Conservation (phyloP, 352 stramenopile species). For the Pythium aristosporum region DNA sequence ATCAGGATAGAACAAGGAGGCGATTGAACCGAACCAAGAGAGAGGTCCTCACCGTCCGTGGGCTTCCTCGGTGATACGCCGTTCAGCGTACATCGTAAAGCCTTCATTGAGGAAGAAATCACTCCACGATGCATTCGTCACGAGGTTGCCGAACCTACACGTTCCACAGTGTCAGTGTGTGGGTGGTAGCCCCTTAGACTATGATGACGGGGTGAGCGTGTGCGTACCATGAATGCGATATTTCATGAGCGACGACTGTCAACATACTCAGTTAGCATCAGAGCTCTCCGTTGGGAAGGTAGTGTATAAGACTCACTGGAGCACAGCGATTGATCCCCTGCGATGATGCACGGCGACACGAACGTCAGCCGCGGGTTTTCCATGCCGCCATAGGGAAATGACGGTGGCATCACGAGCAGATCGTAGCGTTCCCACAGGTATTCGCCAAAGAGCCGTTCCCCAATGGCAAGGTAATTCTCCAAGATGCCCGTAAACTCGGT, state of each 20-base stretch:
- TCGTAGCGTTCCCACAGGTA: constrained; percentile 88
- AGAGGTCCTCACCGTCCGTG: constrained; percentile 49
- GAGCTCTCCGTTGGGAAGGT: not conserved
- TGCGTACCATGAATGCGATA: constrained; percentile 75
- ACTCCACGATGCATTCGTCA: constrained; percentile 84
- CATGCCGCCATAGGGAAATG: constrained; percentile 98
- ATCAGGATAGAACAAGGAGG: not conserved
- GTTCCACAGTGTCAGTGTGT: not conserved
- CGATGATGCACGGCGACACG: constrained; percentile 71
- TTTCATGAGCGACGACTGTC: constrained; percentile 77
- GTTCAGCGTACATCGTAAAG: constrained; percentile 87
- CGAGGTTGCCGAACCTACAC: constrained; percentile 76
- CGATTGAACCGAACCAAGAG: not conserved
- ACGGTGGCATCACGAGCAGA: constrained; percentile 82
- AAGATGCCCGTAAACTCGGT: constrained; percentile 76
- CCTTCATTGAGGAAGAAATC: constrained; percentile 89
- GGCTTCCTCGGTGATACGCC: constrained; percentile 62
- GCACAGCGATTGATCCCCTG: constrained; percentile 76
- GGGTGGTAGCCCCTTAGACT: not conserved
- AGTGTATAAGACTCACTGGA: constrained; percentile 34
- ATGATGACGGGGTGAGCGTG: not conserved
- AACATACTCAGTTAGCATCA: not conserved
- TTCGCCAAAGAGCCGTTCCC: constrained; percentile 75
- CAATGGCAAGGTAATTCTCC: constrained; percentile 70
- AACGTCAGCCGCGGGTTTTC: constrained; percentile 94